Evolutionary conservation across 228 moss, liverwort and hornwort species (phyloP), one percentile per base, ranked within the genome.

Genomic region (Sphagnum magellanicum): DNA sequence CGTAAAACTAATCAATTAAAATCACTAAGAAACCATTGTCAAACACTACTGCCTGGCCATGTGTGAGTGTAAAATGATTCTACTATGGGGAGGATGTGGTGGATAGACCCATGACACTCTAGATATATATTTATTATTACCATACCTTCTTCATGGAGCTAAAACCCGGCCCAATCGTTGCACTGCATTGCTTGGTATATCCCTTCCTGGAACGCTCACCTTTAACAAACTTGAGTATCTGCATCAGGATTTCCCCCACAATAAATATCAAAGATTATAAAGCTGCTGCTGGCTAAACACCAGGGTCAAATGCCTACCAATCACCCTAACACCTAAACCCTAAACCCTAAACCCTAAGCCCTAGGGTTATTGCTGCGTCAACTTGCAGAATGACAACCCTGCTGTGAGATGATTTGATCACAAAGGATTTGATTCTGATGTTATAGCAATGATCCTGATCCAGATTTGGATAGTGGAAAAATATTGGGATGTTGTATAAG

Each of bases 221-320:
- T 81, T 86, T 59, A 93, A 73, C 58, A 93, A 87, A 70, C 85
- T 85, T 64, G 91, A 85, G 81, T 91, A 93, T 75, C 91, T 93
- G 87, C 68, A 76, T 16, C 65, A 82, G 32, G 32, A 32, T 32
- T 32, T 32, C 32, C 32, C 32, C 32, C 32, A 32, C 32, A 32
- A 32, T 50, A 17, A 50, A 11, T 59, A 15, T 59, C 15, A 59
- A 11, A 59, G 59, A 11, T 11, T 59, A 15, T 1, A 59, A 11
- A 59, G 12, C 11, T 15, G 12, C 59, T 15, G 59, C 11, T 59
- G 59, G 15, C 15, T 59, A 59, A 15, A 59, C 59, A 59, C 3
- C 0, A 15, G 15, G 11, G 59, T 59, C 15, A 11, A 32, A 32
- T 8, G 8, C 61, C 32, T 16, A 57, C 55, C 13, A 57, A 57